A percentile compares a stretch with the other conserved stretches of the same genome.
Conservation (phyloP, 2,329 filamentous ascomycete species). For the Microdochium bolleyi region DNA sequence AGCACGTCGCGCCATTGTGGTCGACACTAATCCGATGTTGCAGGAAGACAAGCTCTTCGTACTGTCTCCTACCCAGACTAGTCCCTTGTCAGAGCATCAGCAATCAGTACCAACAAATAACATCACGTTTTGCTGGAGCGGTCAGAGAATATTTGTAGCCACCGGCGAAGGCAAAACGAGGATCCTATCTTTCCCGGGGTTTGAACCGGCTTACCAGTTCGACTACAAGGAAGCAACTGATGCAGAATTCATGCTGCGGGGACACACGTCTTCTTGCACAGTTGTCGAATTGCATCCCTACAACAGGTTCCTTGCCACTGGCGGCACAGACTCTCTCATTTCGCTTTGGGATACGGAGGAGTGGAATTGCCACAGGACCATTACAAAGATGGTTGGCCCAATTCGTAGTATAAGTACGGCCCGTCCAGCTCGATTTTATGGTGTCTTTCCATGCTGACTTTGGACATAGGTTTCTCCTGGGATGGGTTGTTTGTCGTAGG, state of each 20-base stretch:
- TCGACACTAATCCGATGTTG: slow-evolving; percentile 6
- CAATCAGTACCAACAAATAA: slow-evolving; percentile 63
- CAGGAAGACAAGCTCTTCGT: slow-evolving; percentile 56
- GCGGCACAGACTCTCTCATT: slow-evolving; percentile 68
- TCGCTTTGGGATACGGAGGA: slow-evolving; percentile 71
- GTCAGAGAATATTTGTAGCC: slow-evolving; percentile 61
- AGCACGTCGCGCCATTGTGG: background rate
- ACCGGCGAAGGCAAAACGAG: slow-evolving; percentile 64
- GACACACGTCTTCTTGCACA: slow-evolving; percentile 67
- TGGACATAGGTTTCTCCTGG: slow-evolving; percentile 58
- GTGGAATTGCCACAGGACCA: slow-evolving; percentile 67
- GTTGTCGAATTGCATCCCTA: slow-evolving; percentile 62
- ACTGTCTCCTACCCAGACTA: slow-evolving; percentile 51
- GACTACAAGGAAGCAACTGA: slow-evolving; percentile 33
- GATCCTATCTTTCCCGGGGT: slow-evolving; percentile 59
- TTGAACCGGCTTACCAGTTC: slow-evolving; percentile 46
- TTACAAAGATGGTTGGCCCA: slow-evolving; percentile 61
- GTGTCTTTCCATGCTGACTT: slow-evolving; percentile 11
- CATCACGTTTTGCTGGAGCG: slow-evolving; percentile 66
- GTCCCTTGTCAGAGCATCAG: slow-evolving; percentile 48
- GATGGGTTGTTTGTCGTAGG: slow-evolving; percentile 69
- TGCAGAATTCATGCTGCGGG: slow-evolving; percentile 54
- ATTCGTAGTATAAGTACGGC: slow-evolving; percentile 59
- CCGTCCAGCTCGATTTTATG: background rate
- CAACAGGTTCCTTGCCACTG: slow-evolving; percentile 64